Base-by-base conservation (phyloP, 306 rosid genomes). In the Canavalia ensiformis region DNA sequence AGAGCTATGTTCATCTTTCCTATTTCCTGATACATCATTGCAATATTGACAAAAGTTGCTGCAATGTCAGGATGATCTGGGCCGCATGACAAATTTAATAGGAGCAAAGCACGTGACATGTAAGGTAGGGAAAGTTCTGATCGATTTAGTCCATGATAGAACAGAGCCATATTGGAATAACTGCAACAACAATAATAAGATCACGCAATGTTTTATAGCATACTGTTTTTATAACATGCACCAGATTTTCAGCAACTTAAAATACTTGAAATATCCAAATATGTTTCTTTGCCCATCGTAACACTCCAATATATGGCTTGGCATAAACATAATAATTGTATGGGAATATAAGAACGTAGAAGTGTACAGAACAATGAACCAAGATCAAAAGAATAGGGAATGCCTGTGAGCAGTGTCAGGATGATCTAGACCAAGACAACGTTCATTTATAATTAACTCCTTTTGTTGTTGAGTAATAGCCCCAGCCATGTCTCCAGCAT, bases 381-480 rank as follows among this genome's bases (percentile, higher is more conserved):
- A 34, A 84, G 13, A 65, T 39, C 34, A 84, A 70, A 18, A 33
- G 49, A 31, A 64, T 25, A 75, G 46, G 54, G 77, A 76, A 62
- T 89, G 58, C 98, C 98, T 94, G 92, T 94, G 95, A 72, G 98
- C 98, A 66, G 97, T 91, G 81, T 94, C 94, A 60, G 98, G 98
- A 81, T 94, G 98, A 84, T 94, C 98, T 83, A 94, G 76, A 83
- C 97, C 98, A 72, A 94, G 85, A 84, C 95, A 91, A 74, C 91
- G 97, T 80, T 94, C 98, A 58, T 94, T 94, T 68, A 94, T 94
- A 75, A 91, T 94, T 52, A 94, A 79, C 75, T 91, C 98, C 84
- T 90, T 94, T 70, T 90, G 98, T 77, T 89, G 91, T 72, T 94
- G 94, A 79, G 82, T 80, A 85, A 94, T 85, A 72, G 98, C 97